Evolutionary conservation across 352 stramenopile species (phyloP), one percentile per base, ranked within the genome.

Genomic region (Achlya hypogyna): DNA sequence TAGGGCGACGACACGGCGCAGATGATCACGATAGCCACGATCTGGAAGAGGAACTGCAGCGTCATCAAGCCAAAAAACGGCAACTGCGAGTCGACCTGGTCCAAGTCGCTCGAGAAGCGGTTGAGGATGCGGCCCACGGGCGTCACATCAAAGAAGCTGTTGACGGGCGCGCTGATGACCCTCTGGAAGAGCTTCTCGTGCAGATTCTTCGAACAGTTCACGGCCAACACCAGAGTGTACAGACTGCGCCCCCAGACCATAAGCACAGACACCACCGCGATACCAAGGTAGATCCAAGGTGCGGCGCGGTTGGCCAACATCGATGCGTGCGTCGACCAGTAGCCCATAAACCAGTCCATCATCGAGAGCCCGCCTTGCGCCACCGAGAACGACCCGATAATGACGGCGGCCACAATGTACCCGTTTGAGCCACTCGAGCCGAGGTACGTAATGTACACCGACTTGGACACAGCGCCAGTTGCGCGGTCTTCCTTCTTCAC

Each of bases 61-160:
- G 78, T 69, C 71, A 72, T 77, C 62, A 87, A 66, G 18, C 18
- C 40, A 22, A 31, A 63, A 9, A 3, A 28, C 6, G 54, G 54
- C 54, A 63, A 20, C 31, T 25, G 35, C n/a, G 20, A 38, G 32
- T 63, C 54, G 54, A 63, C 23, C 25, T 63, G 20, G 22, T 52
- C 9, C 20, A 63, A 31, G 40, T 63, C 54, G 40, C 35, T 63
- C 23, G 54, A 34, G 38, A 63, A 63, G 23, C 83, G 79, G 52
- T 92, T 91, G 14, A 92, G 73, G 58, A 94, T 88, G 22, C 81
- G 82, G 42, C 83, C 83, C 6, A 82, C 74, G 1, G 86, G 54
- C n/a, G 54, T 63, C 18, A 67, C 60, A n/a, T 67, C 60, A 51
- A 67, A 67, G 42, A 67, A 67, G 10, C 42, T 42, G 9, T 2